Evolutionary conservation across 257 asterid species (phyloP), one percentile per base, ranked within the genome.

Genomic region (Leonotis leonurus): DNA sequence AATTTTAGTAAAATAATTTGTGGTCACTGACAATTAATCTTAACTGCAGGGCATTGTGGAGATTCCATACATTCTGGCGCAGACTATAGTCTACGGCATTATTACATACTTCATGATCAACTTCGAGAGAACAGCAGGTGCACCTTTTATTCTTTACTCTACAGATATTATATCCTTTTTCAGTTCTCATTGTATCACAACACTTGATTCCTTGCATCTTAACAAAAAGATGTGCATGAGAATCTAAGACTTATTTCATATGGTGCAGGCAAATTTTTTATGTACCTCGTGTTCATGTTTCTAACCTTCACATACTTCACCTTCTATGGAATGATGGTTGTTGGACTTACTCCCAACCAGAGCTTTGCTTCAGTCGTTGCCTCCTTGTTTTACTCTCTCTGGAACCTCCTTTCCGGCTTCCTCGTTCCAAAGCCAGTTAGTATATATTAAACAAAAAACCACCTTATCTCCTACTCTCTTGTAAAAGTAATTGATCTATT

Each of bases 81-180:
- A 90, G 75, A 85, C 96, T 14, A 56, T 87, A 62, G 0, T 87
- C 26, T 90, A 85, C 48, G 82, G 95, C n/a, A 41, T 75, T 76
- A 87, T 85, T 68, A 87, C 92, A 18, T 90, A 90, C 82, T 85
- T 80, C 75, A 85, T 83, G 95, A 87, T 87, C 80, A 70, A 81
- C 82, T 90, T 90, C 24, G 97, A 90, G 70, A 80, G 90, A 57
- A 78, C 84, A 21, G 83, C 73, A 51, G 83, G 97, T 89, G 71
- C 24, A 70, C 17, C 54, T 48, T 66, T 21, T 52, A 4, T 35
- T 35, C 16, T 39, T 12, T 2, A n/a, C 4, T 39, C 44, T 1
- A 39, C 44, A 11, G 1, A 13, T 39, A 8, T 3, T 39, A 17
- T 13, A 11, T 12, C 44, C 17, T 3, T 39, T 1, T 5, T 39